Conservation (phyloP, 1,284 basidiomycete species). For the Irpex rosettiformis region DNA sequence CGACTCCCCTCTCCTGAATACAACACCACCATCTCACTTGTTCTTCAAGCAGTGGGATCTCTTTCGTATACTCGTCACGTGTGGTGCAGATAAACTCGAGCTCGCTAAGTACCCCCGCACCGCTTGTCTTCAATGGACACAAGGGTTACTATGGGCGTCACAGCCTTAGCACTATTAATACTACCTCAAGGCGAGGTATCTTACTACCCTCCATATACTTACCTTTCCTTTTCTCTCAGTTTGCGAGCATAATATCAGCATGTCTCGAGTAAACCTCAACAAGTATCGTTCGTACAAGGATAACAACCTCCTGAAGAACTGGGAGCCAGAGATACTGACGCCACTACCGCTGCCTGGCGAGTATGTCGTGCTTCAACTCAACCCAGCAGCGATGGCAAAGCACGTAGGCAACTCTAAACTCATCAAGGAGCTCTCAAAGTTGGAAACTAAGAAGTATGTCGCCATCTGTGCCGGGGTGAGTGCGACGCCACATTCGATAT, state of each 20-base stretch:
- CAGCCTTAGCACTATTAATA: not conserved
- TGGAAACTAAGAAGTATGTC: slow-evolving; percentile 1
- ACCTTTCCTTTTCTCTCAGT: not conserved
- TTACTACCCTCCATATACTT: not conserved
- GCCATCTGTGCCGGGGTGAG: slow-evolving; percentile 5
- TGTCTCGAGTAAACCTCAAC: not conserved
- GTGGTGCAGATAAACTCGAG: not conserved
- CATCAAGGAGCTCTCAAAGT: not conserved
- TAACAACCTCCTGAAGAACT: not conserved
- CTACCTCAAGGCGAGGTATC: not conserved
- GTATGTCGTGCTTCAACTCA: slow-evolving; percentile 4
- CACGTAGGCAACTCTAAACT: slow-evolving; percentile 1
- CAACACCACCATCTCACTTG: no score
- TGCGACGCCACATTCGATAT: not conserved
- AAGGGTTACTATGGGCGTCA: not conserved
- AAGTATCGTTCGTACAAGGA: not conserved
- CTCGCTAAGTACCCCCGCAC: no score
- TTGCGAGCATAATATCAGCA: not conserved
- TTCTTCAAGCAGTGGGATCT: no score
- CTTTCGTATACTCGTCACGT: no score
- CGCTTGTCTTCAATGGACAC: not conserved
- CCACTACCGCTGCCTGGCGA: slow-evolving; percentile 3
- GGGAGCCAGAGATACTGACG: not conserved
- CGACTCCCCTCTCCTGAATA: no score
- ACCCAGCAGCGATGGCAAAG: slow-evolving; percentile 7